Percentiles rank a stretch among this genome's conserved stretches.
These are phyloP conservation scores for Paraphysoderma sedebokerense DNA, from an alignment of 371 early-diverging fungal species.

Conservation along the genomic window DNA sequence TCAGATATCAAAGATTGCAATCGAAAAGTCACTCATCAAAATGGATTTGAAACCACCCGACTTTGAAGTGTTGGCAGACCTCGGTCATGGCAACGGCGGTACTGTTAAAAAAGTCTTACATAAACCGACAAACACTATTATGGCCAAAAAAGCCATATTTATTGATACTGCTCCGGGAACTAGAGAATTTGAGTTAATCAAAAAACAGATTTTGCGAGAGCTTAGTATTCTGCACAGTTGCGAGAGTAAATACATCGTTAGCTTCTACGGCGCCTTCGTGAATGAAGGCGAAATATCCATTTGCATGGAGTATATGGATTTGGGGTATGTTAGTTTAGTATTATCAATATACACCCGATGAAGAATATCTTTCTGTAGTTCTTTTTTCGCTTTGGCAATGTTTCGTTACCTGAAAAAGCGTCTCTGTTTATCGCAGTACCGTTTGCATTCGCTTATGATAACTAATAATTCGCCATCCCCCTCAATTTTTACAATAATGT, in stretches of 20 bases:
- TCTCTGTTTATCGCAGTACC: not conserved
- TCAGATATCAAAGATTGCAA: not conserved
- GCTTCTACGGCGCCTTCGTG: constrained; percentile 82
- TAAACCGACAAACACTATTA: constrained; percentile 52
- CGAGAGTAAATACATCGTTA: constrained; percentile 78
- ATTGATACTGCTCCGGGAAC: not conserved
- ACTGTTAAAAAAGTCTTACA: constrained; percentile 76
- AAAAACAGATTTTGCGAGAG: constrained; percentile 79
- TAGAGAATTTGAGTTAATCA: constrained; percentile 12
- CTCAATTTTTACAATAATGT: not conserved
- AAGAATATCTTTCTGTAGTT: too few species aligned
- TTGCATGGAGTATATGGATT: constrained; percentile 84
- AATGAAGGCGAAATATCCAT: constrained; percentile 78
- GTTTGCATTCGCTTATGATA: not conserved
- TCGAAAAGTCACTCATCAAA: not conserved
- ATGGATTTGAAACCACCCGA: constrained; percentile 62
- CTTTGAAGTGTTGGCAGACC: constrained; percentile 51
- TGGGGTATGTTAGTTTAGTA: not conserved
- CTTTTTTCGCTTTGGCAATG: too few species aligned
- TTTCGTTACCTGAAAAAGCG: too few species aligned
- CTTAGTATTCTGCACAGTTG: constrained; percentile 73
- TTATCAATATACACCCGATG: too few species aligned
- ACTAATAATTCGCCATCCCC: not conserved
- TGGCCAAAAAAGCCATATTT: constrained; percentile 66
- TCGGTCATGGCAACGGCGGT: constrained; percentile 91